Evolutionary conservation across 2,329 filamentous ascomycete species (phyloP).

Genomic region (Aspergillus oerlinghausenensis): DNA sequence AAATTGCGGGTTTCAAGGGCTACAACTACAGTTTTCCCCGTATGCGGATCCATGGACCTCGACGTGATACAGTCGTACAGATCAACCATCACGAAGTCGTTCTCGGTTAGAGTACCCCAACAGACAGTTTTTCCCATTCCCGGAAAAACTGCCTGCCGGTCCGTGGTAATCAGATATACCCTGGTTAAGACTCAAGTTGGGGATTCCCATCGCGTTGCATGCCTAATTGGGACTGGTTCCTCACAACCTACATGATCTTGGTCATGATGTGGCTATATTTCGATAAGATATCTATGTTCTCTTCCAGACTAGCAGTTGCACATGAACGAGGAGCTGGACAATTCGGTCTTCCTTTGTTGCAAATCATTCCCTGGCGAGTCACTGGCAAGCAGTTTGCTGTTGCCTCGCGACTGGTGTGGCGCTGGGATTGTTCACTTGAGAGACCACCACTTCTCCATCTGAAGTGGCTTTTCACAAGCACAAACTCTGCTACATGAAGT

Average conservation of each 20-base stretch:
- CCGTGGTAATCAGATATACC: background rate
- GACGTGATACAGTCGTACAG: background rate
- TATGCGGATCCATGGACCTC: background rate
- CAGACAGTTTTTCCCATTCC: background rate
- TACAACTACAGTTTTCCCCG: background rate
- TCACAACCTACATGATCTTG: background rate
- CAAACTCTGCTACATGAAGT: too few relatives aligned
- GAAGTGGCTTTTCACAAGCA: too few relatives aligned
- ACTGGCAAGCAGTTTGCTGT: background rate
- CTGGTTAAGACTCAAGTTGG: background rate
- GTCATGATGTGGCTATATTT: background rate
- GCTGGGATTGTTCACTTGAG: background rate
- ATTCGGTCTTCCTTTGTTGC: background rate
- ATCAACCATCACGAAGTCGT: background rate
- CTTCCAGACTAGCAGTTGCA: background rate
- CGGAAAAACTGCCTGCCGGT: background rate
- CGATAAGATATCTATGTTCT: background rate
- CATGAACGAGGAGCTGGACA: background rate
- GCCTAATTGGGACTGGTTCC: background rate
- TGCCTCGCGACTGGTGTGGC: background rate
- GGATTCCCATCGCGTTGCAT: background rate
- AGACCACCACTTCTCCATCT: too few relatives aligned
- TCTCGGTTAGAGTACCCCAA: background rate
- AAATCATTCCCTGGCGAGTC: background rate
- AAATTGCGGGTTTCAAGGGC: background rate